Conservation (phyloP, 495 filamentous ascomycete genomes). For the Elasticomyces elasticus region DNA sequence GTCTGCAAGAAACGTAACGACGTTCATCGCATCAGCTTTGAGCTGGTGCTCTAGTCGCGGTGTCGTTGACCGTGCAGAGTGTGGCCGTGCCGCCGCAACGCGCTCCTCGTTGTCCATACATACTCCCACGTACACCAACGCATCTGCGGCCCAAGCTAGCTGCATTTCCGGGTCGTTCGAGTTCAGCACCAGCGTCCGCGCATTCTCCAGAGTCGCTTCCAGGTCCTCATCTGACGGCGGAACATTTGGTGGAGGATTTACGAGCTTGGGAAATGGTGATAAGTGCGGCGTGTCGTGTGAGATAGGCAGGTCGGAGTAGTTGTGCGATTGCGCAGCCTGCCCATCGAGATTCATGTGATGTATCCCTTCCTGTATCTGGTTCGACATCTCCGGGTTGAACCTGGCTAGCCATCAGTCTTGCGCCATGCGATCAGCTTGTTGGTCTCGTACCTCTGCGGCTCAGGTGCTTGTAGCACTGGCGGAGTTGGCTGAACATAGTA, state of each 20-base stretch:
- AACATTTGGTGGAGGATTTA: constrained; percentile 73
- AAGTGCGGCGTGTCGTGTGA: constrained; percentile 52
- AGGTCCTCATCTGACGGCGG: constrained; percentile 92
- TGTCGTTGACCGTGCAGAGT: constrained; percentile 54
- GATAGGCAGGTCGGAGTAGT: constrained; percentile 19
- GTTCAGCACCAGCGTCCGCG: constrained; percentile 71
- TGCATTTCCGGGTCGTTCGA: constrained; percentile 96
- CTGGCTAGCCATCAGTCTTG: constrained; percentile 30
- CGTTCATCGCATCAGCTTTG: constrained; percentile 78
- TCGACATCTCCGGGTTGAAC: constrained; percentile 66
- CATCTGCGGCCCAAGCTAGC: constrained; percentile 90
- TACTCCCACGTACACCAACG: constrained; percentile 79
- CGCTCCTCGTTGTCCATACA: constrained; percentile 58
- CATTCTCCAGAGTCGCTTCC: constrained; percentile 73
- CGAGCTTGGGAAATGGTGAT: constrained; percentile 82
- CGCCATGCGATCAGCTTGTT: neutral
- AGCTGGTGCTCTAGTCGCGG: constrained; percentile 82
- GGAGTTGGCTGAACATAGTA: constrained; percentile 65
- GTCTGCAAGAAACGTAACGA: constrained; percentile 77
- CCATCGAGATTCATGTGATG: constrained; percentile 70
- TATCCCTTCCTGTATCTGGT: constrained; percentile 84
- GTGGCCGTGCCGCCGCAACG: constrained; percentile 52
- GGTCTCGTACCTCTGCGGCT: constrained; percentile 66
- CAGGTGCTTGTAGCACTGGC: constrained; percentile 66
- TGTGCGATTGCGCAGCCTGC: constrained; percentile 31